These are phyloP conservation scores for Bremia lactucae DNA, from an alignment of 352 stramenopile species.

Conservation along the genomic window DNA sequence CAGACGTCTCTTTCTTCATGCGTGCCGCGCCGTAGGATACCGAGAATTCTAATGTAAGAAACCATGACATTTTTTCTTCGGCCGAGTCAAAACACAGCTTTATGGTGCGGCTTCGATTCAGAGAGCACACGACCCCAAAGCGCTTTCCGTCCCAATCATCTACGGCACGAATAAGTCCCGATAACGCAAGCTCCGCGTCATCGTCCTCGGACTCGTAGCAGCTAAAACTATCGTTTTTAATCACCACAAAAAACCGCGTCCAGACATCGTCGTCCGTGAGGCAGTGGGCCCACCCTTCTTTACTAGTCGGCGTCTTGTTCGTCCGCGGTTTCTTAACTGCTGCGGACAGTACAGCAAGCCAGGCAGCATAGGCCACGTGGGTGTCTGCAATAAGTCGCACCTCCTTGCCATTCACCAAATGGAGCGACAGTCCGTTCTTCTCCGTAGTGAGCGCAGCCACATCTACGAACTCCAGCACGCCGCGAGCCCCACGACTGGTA, in stretches of 20 bases:
- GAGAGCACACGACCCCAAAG: constrained; percentile 54
- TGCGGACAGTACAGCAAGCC: constrained; percentile 60
- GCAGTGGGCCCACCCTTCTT: constrained; percentile 65
- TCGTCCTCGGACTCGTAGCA: constrained; percentile 69
- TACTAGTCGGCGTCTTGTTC: constrained; percentile 42
- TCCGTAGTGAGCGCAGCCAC: constrained; percentile 61
- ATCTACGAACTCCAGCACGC: constrained; percentile 58
- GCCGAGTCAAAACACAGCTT: constrained; percentile 71
- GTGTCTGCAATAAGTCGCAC: constrained; percentile 69
- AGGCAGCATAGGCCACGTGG: constrained; percentile 66
- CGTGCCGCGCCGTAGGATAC: constrained; percentile 52
- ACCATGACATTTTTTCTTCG: constrained; percentile 79
- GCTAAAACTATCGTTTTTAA: constrained; percentile 71
- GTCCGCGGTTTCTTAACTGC: constrained; percentile 45
- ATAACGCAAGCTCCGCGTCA: constrained; percentile 52
- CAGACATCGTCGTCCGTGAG: constrained; percentile 67
- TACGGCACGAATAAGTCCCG: constrained; percentile 52
- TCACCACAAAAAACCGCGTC: constrained; percentile 61
- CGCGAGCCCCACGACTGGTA: constrained; percentile 41
- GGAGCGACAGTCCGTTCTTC: constrained; percentile 64
- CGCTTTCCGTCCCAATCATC: constrained; percentile 68
- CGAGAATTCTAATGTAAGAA: constrained; percentile 66
- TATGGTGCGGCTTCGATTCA: constrained; percentile 61
- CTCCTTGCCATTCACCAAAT: constrained; percentile 55
- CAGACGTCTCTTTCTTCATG: constrained; percentile 61